These are phyloP conservation scores for Trypanosomatidae sp. DNA, from an alignment of 208 protist genomes.

Conservation along the genomic window DNA sequence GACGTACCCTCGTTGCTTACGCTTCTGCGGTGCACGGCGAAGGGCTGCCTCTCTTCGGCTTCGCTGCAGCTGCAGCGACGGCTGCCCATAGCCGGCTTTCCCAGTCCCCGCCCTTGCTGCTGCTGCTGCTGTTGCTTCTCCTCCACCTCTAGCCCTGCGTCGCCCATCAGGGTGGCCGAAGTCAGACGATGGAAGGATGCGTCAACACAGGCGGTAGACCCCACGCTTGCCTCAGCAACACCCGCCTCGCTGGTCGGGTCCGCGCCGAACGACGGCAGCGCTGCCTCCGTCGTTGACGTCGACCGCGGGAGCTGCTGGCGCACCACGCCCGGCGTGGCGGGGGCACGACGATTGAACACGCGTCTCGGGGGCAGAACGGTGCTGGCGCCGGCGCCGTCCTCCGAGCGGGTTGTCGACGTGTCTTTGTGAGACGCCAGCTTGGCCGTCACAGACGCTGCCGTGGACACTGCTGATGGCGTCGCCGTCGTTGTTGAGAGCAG, in stretches of 20 bases:
- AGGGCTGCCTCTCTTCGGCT: not conserved
- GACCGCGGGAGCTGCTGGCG: not conserved
- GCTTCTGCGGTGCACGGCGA: not conserved
- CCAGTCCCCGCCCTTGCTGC: not conserved
- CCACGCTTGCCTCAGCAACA: slow-evolving; percentile 1
- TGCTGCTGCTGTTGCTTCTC: not conserved
- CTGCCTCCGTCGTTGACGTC: not conserved
- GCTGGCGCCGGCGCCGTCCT: not conserved
- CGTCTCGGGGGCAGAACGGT: not conserved
- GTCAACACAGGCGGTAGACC: slow-evolving; percentile 8
- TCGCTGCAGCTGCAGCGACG: not conserved
- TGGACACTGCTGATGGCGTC: not conserved
- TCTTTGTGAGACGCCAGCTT: not conserved
- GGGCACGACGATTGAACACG: not conserved
- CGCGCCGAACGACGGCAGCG: not conserved
- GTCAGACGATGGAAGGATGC: slow-evolving; percentile 24
- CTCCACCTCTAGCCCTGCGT: slow-evolving; percentile 4
- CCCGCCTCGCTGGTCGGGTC: not conserved
- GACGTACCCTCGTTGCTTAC: not conserved
- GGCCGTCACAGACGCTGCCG: not conserved
- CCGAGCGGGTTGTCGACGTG: not conserved
- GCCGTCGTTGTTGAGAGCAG: slow-evolving; percentile 31
- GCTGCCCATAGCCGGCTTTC: not conserved
- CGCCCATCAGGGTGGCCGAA: slow-evolving; percentile 15
- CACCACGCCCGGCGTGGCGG: not conserved